These are phyloP conservation scores for Cryptococcus sp. DNA, from an alignment of 1,284 basidiomycete genomes.

Conservation along the genomic window DNA sequence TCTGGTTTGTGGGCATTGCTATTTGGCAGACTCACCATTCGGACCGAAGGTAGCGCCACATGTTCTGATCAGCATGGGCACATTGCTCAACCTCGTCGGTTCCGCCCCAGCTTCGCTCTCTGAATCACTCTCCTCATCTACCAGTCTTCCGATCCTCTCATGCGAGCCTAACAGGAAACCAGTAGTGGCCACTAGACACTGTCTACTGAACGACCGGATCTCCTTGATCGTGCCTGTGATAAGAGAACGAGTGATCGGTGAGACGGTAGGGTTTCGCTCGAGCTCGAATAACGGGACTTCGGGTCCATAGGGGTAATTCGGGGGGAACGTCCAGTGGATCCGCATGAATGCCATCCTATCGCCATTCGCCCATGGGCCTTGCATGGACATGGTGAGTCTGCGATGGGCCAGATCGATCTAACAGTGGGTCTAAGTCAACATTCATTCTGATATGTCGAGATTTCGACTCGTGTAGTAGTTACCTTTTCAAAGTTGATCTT, in stretches of 20 bases:
- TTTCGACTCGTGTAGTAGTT: conserved; percentile 17
- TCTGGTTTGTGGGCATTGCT: not conserved
- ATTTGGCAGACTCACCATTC: conserved; percentile 61
- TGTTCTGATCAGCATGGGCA: conserved; percentile 45
- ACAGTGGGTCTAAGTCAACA: not conserved
- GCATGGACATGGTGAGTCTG: conserved; percentile 79
- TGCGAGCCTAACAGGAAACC: conserved; percentile 69
- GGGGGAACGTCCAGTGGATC: conserved; percentile 86
- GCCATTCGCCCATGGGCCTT: conserved; percentile 85
- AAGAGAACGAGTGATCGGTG: conserved; percentile 69
- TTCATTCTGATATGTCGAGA: not conserved
- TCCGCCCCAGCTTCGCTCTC: conserved; percentile 47
- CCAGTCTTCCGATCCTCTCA: conserved; percentile 38
- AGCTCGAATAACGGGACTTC: conserved; percentile 77
- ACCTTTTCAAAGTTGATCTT: conserved; percentile 87
- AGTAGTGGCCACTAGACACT: conserved; percentile 79
- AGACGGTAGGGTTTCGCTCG: conserved; percentile 77
- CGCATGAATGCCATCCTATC: conserved; percentile 64
- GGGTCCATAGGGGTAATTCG: conserved; percentile 70
- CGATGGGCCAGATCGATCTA: conserved; percentile 78
- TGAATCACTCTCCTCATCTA: conserved; percentile 49
- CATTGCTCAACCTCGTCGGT: conserved; percentile 31
- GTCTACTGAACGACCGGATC: conserved; percentile 68
- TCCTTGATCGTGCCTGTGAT: conserved; percentile 73
- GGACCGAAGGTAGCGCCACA: conserved; percentile 68